Evolutionary conservation across 805 yeast genomes (phyloP).

Genomic region (Metschnikowia aberdeeniae): DNA sequence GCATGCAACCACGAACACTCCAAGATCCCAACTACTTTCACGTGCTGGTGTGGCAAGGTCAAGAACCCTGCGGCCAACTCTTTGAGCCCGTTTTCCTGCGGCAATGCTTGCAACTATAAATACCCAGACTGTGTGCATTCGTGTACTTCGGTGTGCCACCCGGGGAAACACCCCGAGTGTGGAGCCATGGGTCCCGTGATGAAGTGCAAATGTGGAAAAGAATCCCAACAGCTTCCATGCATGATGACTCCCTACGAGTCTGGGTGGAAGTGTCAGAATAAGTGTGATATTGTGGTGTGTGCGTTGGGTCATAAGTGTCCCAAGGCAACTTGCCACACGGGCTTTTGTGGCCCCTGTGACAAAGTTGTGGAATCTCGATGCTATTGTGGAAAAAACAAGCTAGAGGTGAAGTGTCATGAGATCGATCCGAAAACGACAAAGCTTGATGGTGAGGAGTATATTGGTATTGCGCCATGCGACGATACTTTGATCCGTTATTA

Average conservation of each 20-base stretch:
- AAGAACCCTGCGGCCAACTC: constrained; percentile 59
- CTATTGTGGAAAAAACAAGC: constrained; percentile 66
- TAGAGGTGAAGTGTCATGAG: constrained; percentile 43
- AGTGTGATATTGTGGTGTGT: constrained; percentile 62
- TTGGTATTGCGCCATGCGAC: constrained; percentile 36
- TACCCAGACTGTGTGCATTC: constrained; percentile 63
- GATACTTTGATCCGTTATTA: constrained; percentile 43
- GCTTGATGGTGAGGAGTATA: constrained; percentile 16
- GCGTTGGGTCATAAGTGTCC: constrained; percentile 63
- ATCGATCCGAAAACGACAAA: constrained; percentile 33
- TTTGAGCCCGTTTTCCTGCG: constrained; percentile 80
- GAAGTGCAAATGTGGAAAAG: constrained; percentile 71
- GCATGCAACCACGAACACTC: constrained; percentile 57
- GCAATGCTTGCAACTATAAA: constrained; percentile 67
- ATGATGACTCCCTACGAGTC: constrained; percentile 59
- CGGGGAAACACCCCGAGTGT: constrained; percentile 84
- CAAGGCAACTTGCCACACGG: constrained; percentile 61
- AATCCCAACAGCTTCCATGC: constrained; percentile 65
- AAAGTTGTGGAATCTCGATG: constrained; percentile 49
- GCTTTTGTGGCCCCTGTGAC: constrained; percentile 74
- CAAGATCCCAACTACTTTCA: constrained; percentile 52
- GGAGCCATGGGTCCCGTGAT: constrained; percentile 71
- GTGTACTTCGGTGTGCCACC: constrained; percentile 76
- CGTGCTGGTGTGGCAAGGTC: constrained; percentile 88
- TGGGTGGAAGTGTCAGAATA: constrained; percentile 65